Evolutionary conservation across 2,329 filamentous ascomycete species (phyloP).

Genomic region (Allantophomopsis lycopodina): DNA sequence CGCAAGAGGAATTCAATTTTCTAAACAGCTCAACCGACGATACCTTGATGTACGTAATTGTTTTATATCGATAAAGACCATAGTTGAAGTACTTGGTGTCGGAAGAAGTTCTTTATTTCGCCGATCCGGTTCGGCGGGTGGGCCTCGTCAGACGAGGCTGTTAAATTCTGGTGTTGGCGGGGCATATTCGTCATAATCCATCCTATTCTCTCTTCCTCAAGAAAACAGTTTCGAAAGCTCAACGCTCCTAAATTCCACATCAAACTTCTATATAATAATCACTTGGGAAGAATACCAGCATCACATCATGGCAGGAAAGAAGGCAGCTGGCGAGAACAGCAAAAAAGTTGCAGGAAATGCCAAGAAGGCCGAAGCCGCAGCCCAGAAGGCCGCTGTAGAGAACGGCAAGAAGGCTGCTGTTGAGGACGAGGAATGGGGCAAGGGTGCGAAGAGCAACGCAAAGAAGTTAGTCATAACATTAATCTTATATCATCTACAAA

Average conservation of each 20-base stretch:
- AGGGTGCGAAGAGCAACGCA: slow-evolving; percentile 69
- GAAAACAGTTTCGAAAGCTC: background rate
- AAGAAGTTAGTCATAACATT: slow-evolving; percentile 62
- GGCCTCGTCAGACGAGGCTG: too few species aligned
- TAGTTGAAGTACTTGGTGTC: too few species aligned
- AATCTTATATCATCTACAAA: slow-evolving; percentile 3
- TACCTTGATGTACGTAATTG: too few species aligned
- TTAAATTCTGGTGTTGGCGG: background rate
- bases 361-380: slow-evolving; percentile 80
- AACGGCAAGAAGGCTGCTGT: slow-evolving; percentile 49
- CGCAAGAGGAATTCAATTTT: too few species aligned
- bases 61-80: too few species aligned
- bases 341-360: slow-evolving; percentile 89
- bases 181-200: background rate
- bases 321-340: slow-evolving; percentile 57
- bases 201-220: background rate
- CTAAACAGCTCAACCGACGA: too few species aligned
- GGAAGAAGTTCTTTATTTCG: too few species aligned
- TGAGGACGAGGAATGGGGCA: slow-evolving; percentile 69
- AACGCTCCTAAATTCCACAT: background rate
- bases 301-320: slow-evolving; percentile 55
- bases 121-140: too few species aligned
- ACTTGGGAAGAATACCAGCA: background rate
- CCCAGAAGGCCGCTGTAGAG: slow-evolving; percentile 61
- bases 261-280: background rate